These are phyloP conservation scores for Aureobasidium sp. DNA, from an alignment of 2,329 filamentous ascomycete genomes.

Conservation along the genomic window DNA sequence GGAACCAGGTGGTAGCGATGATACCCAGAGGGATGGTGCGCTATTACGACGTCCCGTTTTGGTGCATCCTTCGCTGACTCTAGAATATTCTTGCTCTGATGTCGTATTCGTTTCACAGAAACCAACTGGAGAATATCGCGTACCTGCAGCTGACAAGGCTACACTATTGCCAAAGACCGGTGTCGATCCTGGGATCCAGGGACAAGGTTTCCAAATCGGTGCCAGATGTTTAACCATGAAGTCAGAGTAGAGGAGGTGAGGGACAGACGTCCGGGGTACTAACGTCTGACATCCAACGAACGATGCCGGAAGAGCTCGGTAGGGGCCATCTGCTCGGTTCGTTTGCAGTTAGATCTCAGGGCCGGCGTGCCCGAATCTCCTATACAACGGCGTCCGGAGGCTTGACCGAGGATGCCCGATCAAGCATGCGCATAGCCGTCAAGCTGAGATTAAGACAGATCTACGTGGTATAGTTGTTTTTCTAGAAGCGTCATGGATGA, in stretches of 20 bases:
- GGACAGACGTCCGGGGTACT: not conserved
- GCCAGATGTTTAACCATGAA: not conserved
- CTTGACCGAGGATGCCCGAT: conserved; percentile 1
- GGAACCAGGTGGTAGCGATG: not conserved
- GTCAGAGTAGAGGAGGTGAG: not conserved
- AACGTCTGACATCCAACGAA: not conserved
- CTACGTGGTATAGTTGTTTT: not conserved
- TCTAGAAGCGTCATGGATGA: not conserved
- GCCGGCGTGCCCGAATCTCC: not conserved
- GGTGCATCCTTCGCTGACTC: not conserved
- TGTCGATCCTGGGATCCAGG: not conserved
- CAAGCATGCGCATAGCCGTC: not conserved
- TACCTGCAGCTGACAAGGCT: not conserved
- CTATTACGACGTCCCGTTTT: not conserved
- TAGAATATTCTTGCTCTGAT: not conserved
- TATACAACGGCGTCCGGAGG: not conserved
- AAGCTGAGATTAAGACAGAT: not conserved
- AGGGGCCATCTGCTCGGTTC: not conserved
- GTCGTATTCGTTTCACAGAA: not conserved
- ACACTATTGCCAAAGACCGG: not conserved
- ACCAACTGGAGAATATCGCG: not conserved
- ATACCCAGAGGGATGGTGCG: not conserved
- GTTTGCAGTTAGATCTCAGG: not conserved
- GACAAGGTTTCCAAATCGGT: not conserved
- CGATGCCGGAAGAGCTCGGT: not conserved